These are phyloP conservation scores for Stagonosporopsis tanaceti DNA, from an alignment of 2,329 filamentous ascomycete species.

Conservation along the genomic window DNA sequence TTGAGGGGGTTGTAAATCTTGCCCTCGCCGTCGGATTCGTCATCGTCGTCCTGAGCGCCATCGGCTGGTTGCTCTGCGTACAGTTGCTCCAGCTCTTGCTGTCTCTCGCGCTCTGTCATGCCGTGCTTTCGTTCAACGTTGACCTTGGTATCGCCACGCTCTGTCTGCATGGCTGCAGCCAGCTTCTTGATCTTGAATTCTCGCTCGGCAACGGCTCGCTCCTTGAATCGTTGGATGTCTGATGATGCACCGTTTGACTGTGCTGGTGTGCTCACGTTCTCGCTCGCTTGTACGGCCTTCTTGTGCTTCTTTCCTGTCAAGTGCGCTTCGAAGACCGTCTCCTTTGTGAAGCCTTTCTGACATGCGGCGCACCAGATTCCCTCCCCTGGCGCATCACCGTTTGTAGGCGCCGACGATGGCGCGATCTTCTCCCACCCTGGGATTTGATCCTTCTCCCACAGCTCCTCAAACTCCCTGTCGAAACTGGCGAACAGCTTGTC, in stretches of 20 bases:
- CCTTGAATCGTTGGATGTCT: constrained; percentile 67
- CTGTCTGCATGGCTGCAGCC: constrained; percentile 81
- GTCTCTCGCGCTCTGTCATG: constrained; percentile 95
- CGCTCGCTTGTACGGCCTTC: constrained; percentile 72
- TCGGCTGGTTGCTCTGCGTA: constrained; percentile 68
- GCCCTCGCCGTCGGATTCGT: constrained; percentile 75
- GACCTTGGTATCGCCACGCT: constrained; percentile 86
- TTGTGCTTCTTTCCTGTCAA: constrained; percentile 91
- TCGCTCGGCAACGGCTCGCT: constrained; percentile 87
- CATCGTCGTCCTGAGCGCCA: constrained; percentile 68
- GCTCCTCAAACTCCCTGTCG: constrained; percentile 82
- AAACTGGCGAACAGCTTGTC: constrained; percentile 79
- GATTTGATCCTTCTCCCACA: constrained; percentile 82
- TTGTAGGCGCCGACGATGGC: constrained; percentile 48
- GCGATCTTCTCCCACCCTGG: constrained; percentile 75
- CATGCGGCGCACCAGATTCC: constrained; percentile 91
- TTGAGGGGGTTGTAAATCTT: constrained; percentile 97
- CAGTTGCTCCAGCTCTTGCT: constrained; percentile 90
- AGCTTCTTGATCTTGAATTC: constrained; percentile 85
- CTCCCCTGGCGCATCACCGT: constrained; percentile 64
- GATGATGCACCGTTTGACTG: constrained; percentile 30
- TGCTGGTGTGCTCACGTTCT: constrained; percentile 35
- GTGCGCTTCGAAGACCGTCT: constrained; percentile 92
- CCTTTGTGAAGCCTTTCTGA: constrained; percentile 93
- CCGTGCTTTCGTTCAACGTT: constrained; percentile 97